Conservation (phyloP, 768 basidiomycete species). For the Albatrellus ellisii region DNA sequence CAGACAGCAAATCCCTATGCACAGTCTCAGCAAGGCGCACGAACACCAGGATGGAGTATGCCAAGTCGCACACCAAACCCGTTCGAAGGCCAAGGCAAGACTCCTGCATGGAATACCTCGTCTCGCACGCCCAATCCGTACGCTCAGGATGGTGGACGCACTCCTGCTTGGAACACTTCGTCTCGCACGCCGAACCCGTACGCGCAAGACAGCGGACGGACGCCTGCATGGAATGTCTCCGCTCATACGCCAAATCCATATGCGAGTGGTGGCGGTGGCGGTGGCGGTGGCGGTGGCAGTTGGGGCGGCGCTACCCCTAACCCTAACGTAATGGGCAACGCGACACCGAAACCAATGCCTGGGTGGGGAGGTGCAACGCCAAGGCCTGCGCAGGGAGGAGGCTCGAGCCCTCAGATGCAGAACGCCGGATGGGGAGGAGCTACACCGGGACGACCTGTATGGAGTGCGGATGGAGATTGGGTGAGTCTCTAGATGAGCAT, state of each 20-base stretch:
- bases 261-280: conserved; percentile 21
- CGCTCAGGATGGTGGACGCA: conserved; percentile 38
- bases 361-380: conserved; percentile 14
- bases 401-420: conserved; percentile 13
- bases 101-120: conserved; percentile 14
- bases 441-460: background rate
- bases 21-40: conserved; percentile 12
- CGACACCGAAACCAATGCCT: conserved; percentile 12
- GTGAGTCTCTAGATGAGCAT: too few relatives aligned
- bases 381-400: conserved; percentile 14
- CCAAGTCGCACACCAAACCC: conserved; percentile 25
- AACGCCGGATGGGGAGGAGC: too few relatives aligned
- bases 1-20: conserved; percentile 10
- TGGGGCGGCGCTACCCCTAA: conserved; percentile 23
- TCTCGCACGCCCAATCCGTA: conserved; percentile 60
- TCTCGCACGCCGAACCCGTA: conserved; percentile 63
- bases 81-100: conserved; percentile 18
- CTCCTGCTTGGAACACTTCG: conserved; percentile 53
- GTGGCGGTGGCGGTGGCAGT: conserved; percentile 25
- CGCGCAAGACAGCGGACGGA: conserved; percentile 30
- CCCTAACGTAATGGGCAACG: too few relatives aligned
- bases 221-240: conserved; percentile 37
- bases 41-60: conserved; percentile 14
- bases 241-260: conserved; percentile 48
- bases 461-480: too few relatives aligned